Evolutionary conservation across 2,329 filamentous ascomycete species (phyloP).

Genomic region (Cladosporium sphaerospermum): DNA sequence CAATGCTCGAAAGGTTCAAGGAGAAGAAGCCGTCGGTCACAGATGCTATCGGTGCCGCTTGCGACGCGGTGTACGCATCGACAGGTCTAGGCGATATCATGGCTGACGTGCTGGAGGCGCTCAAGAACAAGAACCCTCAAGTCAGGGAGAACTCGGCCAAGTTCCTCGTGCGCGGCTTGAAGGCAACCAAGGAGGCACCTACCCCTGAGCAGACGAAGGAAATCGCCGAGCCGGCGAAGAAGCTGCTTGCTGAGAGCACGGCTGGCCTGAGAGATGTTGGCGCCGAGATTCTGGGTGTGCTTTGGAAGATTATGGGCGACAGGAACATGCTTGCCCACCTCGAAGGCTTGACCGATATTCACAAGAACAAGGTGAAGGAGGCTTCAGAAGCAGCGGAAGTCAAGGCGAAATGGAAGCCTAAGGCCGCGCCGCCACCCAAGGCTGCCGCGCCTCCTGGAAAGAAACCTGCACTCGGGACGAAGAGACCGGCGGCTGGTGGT

Average conservation of each 20-base stretch:
- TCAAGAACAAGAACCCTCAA: conserved; percentile 94
- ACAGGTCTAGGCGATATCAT: conserved; percentile 76
- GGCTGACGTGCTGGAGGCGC: conserved; percentile 79
- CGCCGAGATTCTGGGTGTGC: conserved; percentile 82
- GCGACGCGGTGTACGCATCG: conserved; percentile 63
- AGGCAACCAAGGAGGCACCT: conserved; percentile 76
- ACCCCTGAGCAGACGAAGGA: conserved; percentile 74
- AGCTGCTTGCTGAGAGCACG: conserved; percentile 81
- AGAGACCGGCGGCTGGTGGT: conserved; percentile 31
- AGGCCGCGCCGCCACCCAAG: conserved; percentile 59
- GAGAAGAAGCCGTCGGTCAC: conserved; percentile 91
- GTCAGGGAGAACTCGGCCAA: conserved; percentile 94
- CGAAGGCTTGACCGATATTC: conserved; percentile 89
- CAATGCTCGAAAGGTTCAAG: conserved; percentile 92
- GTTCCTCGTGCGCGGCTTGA: conserved; percentile 83
- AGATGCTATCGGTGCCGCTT: conserved; percentile 77
- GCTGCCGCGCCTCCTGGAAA: conserved; percentile 48
- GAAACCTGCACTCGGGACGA: conserved; percentile 46
- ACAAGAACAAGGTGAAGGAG: conserved; percentile 93
- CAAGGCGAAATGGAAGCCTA: conserved; percentile 87
- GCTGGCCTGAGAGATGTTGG: conserved; percentile 81
- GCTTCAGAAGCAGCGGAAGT: conserved; percentile 77
- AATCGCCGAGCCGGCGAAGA: conserved; percentile 84
- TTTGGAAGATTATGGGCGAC: conserved; percentile 99
- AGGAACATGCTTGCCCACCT: conserved; percentile 89